Base-by-base conservation (phyloP, 805 yeast species). In the Ogataea nonfermentans region DNA sequence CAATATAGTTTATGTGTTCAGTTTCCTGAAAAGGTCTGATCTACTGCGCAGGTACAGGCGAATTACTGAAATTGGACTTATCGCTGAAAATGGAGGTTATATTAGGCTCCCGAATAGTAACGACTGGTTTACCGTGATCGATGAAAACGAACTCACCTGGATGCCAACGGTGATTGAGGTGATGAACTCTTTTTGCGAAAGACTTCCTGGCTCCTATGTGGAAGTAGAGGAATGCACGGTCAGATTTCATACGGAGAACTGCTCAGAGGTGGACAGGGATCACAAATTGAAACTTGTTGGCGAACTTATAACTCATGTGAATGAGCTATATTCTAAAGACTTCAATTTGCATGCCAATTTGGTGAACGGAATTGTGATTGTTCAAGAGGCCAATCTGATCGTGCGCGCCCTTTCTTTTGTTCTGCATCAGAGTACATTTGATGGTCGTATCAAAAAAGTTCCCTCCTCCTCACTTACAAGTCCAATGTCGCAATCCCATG, bases 41-140 rank as follows among this genome's bases (percentile, higher is more conserved):
- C 63, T 90, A 55, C 85, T 83, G 45, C 70, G 85, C 39, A 64
- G 78, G 37, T 89, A 81, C 63, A 70, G 82, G 13, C 73, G 87
- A 49, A 72, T 79, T 4, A 77, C 83, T 1, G 76, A 77, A 28
- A 55, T 90, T 22, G 97, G 97, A 0, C 67, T 91, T 37, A 79
- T 91, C 47, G 95, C 96, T 1, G 98, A 90, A 61, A 81, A 83
- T 56, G 98, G 98, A 25, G 95, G 88, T 0, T 87, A 75, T 53
- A 71, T 91, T 24, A 80, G 75, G 57, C 53, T 78, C 13, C 72
- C 73, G 11, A 71, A 75, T 14, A 48, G 66, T 19, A 61, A 67
- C 11, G 62, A 67, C 9, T 87, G 95, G 95, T 62, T 74, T 33
- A 71, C 83, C 2, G 67, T 83, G 15, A 76, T 78, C 22, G 75